Base-by-base conservation (phyloP, 495 filamentous ascomycete genomes). In the Immersiella caudata region DNA sequence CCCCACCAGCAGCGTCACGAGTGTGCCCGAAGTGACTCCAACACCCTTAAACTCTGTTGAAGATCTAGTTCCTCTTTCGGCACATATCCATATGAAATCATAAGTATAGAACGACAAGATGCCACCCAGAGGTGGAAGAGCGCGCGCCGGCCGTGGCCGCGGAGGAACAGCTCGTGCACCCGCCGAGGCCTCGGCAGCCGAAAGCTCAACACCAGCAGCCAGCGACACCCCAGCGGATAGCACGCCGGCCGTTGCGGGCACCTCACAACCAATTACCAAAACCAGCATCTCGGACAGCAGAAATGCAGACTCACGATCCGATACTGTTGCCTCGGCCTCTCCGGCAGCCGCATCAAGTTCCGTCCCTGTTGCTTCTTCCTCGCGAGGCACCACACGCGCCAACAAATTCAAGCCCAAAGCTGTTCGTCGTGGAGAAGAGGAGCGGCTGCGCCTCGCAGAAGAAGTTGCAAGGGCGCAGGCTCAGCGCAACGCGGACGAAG, bases 341-440 rank as follows among this genome's bases (percentile, higher is more conserved):
- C 25, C 46, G 25, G 61, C 49, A 27, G 21, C 60, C 12, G 27
- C 58, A 21, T 14, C 59, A 9, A 20, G 55, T 49, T 25, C 67
- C 65, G 22, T 60, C 14, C 71, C 24, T 24, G 21, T 46, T n/a
- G 46, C 35, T 36, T 25, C 33, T 18, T 24, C 51, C 11, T 49
- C 52, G 6, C 51, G 63, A 27, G 21, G 63, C 50, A 64, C 52
- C 58, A 55, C 14, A 3, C 49, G 25, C 64, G 75, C 36, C 25
- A 22, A 7, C 63, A 78, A 74, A 22, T 80, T 82, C 67, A 79
- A 74, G 55, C 81, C 81, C 1, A 83, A 81, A 65, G 79, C 71
- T 2, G 68, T 82, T 14, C 74, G 81, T 7, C 70, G 80, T 60
- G 79, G 76, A 64, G 76, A 80, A 24, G 70, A 75, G 4, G 81